Percentiles rank a stretch among this genome's conserved stretches.
These are phyloP conservation scores for Kentomonas sorsogonicus DNA, from an alignment of 208 protist species.

Conservation along the genomic window DNA sequence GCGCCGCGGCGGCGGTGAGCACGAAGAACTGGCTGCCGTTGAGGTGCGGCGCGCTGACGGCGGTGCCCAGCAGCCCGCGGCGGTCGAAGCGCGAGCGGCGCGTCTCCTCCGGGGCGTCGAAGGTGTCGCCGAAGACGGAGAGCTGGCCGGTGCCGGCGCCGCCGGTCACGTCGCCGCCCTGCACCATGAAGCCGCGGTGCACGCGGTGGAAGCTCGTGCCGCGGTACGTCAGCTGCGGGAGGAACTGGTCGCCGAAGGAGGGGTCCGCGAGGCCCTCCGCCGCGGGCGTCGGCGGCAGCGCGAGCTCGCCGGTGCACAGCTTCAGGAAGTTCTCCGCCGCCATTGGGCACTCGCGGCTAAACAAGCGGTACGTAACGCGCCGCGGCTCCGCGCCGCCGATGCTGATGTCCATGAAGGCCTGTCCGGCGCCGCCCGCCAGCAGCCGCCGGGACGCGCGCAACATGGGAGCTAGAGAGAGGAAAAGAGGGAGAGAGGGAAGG, in stretches of 20 bases:
- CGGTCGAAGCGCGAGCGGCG: conserved; percentile 76
- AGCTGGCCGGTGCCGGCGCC: conserved; percentile 91
- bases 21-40: conserved; percentile 95
- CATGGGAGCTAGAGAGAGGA: conserved; percentile 29
- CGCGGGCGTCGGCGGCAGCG: conserved; percentile 49
- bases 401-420: conserved; percentile 74
- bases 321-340: conserved; percentile 84
- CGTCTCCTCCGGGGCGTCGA: conserved; percentile 94
- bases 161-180: conserved; percentile 85
- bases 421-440: conserved; percentile 23
- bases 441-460: conserved; percentile 18
- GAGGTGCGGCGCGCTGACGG: conserved; percentile 95
- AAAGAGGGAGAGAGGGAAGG: no score
- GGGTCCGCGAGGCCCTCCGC: conserved; percentile 54
- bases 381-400: conserved; percentile 44
- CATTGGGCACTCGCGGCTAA: conserved; percentile 62
- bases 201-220: conserved; percentile 91
- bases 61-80: conserved; percentile 95
- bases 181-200: conserved; percentile 85
- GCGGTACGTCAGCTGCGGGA: conserved; percentile 88
- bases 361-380: conserved; percentile 78
- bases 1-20: conserved; percentile 55
- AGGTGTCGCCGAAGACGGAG: conserved; percentile 95
- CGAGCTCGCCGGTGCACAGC: conserved; percentile 84
- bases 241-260: conserved; percentile 69